Conservation (phyloP, 208 protist genomes). For the Blechomonas ayalai region DNA sequence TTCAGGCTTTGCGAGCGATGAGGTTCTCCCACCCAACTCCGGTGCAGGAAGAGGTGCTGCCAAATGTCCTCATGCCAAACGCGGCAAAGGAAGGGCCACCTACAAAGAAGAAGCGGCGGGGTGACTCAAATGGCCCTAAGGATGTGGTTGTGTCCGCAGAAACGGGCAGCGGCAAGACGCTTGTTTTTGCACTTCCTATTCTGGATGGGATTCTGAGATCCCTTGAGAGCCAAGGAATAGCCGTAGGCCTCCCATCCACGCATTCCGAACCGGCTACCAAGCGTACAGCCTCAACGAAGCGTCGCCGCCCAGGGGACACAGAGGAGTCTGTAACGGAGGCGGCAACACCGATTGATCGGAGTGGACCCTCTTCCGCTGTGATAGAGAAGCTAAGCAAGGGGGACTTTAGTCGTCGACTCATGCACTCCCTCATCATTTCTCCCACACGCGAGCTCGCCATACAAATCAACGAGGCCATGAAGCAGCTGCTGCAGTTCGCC, state of each 20-base stretch:
- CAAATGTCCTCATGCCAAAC: constrained; percentile 27
- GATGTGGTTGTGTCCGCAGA: constrained; percentile 91
- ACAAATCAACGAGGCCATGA: constrained; percentile 90
- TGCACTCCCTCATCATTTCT: constrained; percentile 93
- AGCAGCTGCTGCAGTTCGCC: constrained; percentile 47
- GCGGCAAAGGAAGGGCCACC: constrained; percentile 6
- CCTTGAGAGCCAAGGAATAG: constrained; percentile 16
- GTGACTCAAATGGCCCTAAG: constrained; percentile 7
- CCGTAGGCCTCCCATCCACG: no score
- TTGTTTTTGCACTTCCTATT: constrained; percentile 97
- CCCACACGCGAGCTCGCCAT: constrained; percentile 97
- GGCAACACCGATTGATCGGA: no score
- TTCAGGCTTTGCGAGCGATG: constrained; percentile 57
- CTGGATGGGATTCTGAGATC: constrained; percentile 47
- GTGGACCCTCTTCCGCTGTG: no score
- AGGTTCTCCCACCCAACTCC: constrained; percentile 81
- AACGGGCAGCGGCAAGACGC: constrained; percentile 95
- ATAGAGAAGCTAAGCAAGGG: not conserved
- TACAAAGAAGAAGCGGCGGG: constrained; percentile 8
- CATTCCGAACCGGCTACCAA: no score
- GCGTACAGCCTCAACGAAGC: no score
- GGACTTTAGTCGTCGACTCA: constrained; percentile 28
- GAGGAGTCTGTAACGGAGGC: not conserved
- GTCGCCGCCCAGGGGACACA: constrained; percentile 4
- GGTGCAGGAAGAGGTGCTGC: constrained; percentile 79